These are phyloP conservation scores for Phytophthora foliorum DNA, from an alignment of 352 stramenopile genomes.

Conservation along the genomic window DNA sequence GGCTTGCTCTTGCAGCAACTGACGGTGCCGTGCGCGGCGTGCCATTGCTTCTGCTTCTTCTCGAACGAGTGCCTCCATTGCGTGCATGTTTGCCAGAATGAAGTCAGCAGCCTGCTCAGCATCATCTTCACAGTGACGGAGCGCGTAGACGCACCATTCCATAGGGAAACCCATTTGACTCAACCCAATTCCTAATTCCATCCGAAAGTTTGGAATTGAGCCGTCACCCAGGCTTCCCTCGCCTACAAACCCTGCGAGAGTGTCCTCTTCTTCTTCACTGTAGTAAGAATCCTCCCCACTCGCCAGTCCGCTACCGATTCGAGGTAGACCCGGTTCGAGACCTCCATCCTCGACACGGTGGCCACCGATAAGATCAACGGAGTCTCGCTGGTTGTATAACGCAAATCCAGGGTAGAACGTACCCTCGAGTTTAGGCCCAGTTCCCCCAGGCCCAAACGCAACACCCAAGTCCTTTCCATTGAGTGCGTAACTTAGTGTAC, in stretches of 20 bases:
- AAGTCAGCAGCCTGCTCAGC: slow-evolving; percentile 84
- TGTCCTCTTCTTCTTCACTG: slow-evolving; percentile 84
- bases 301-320: slow-evolving; percentile 42
- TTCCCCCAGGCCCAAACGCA: slow-evolving; percentile 88
- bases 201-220: slow-evolving; percentile 84
- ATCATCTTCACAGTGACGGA: slow-evolving; percentile 88
- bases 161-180: slow-evolving; percentile 91
- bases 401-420: slow-evolving; percentile 90
- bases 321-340: slow-evolving; percentile 37
- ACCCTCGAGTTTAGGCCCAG: slow-evolving; percentile 86
- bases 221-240: slow-evolving; percentile 42
- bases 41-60: slow-evolving; percentile 71
- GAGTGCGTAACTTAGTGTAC: slow-evolving; percentile 88
- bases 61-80: slow-evolving; percentile 80
- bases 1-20: slow-evolving; percentile 47
- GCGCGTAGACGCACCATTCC: slow-evolving; percentile 89
- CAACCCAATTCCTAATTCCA: slow-evolving; percentile 81
- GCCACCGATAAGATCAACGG: slow-evolving; percentile 85
- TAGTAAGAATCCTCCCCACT: slow-evolving; percentile 82
- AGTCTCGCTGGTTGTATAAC: slow-evolving; percentile 91
- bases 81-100: slow-evolving; percentile 88
- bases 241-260: slow-evolving; percentile 33
- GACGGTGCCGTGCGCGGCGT: slow-evolving; percentile 61
- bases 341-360: slow-evolving; percentile 83
- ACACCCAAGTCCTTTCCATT: slow-evolving; percentile 92